Percentiles rank a stretch among this genome's conserved stretches.
Evolutionary conservation across 208 protist genomes (phyloP).

Genomic region (Trichomonas vaginalis): DNA sequence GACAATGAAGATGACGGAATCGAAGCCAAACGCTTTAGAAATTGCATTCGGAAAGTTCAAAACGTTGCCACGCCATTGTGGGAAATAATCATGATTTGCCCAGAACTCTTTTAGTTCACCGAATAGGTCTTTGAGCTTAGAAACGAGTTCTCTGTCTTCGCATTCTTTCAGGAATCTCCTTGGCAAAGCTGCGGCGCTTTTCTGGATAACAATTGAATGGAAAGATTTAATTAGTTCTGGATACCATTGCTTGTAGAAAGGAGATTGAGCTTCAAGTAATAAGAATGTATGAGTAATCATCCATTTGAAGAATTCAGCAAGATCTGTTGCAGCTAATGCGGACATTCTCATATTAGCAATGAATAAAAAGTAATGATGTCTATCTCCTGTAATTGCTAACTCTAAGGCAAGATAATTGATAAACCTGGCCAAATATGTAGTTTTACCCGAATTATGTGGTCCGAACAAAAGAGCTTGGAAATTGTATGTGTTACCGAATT

Average conservation of each 20-base stretch:
- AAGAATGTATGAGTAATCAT: neutral
- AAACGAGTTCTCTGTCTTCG: neutral
- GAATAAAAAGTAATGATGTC: neutral
- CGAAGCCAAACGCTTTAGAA: neutral
- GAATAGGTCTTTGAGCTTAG: neutral
- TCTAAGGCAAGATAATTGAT: neutral
- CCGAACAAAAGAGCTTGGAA: neutral
- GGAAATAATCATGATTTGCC: neutral
- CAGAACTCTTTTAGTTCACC: neutral
- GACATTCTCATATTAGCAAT: neutral
- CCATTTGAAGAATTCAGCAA: neutral
- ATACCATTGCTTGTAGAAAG: neutral
- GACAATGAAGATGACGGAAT: neutral
- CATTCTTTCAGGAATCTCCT: neutral
- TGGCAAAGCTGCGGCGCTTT: neutral
- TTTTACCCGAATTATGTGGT: neutral
- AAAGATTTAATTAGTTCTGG: neutral
- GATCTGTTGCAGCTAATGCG: neutral
- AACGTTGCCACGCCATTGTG: neutral
- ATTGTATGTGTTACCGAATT: neutral
- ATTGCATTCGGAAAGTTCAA: neutral
- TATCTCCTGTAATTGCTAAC: neutral
- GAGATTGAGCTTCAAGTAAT: neutral
- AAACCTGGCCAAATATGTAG: neutral
- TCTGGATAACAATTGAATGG: neutral